A percentile compares a stretch with the other conserved stretches of the same genome.
phyloP scores from a whole-genome alignment of 176 grass and related monocot species.

The Aegilops bicornis region DNA sequence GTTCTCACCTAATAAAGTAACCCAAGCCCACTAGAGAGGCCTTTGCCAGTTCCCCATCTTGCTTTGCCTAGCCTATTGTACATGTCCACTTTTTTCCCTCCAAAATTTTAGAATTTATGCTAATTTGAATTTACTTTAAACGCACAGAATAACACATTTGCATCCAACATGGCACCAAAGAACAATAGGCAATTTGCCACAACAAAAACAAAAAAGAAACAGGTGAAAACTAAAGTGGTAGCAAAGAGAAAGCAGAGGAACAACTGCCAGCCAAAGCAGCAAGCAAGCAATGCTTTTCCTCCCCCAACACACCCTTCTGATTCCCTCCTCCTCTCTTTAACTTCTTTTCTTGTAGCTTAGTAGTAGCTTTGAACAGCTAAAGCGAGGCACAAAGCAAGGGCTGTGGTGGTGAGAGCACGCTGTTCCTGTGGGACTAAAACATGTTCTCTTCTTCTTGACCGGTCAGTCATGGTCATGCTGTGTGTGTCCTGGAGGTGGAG shows the following conservation, averaged over 20 bases:
- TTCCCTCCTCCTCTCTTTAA: slow-evolving; percentile 46
- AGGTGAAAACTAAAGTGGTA: slow-evolving; percentile 1
- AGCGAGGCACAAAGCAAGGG: slow-evolving; percentile 52
- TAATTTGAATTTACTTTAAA: not conserved
- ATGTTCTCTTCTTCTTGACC: too few relatives aligned
- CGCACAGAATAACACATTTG: not conserved
- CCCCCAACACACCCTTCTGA: not conserved
- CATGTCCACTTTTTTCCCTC: not conserved
- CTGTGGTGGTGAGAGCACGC: not conserved
- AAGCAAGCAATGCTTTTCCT: slow-evolving; percentile 31
- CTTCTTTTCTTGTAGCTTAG: slow-evolving; percentile 54
- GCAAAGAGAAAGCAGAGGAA: slow-evolving; percentile 11
- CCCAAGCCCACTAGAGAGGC: not conserved
- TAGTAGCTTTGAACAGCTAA: slow-evolving; percentile 49
- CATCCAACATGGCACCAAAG: slow-evolving; percentile 6
- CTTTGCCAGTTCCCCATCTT: not conserved
- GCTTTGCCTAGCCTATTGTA: not conserved
- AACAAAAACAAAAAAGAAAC: slow-evolving; percentile 15
- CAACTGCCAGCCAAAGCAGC: slow-evolving; percentile 36
- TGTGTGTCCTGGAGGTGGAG: not conserved
- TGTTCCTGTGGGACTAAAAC: slow-evolving; percentile 10
- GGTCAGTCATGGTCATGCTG: too few relatives aligned
- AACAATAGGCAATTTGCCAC: not conserved
- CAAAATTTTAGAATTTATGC: not conserved
- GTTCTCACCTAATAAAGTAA: not conserved